A percentile compares a stretch with the other conserved stretches of the same genome.
Evolutionary conservation across 345 rosid species (phyloP).

Genomic region (Lenwebbia sp.): DNA sequence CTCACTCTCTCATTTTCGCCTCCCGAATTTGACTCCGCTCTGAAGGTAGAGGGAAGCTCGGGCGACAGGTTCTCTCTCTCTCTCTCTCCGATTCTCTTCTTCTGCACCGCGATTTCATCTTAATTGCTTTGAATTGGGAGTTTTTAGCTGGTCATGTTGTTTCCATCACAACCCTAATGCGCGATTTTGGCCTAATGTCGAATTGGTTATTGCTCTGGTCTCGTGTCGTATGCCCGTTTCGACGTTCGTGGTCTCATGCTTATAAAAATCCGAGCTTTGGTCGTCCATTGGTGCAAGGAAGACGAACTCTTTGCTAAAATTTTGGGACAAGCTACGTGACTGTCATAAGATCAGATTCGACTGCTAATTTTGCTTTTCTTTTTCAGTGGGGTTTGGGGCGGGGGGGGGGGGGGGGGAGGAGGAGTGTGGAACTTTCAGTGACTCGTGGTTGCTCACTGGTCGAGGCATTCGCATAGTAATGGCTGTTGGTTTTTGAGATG

Average conservation of each 20-base stretch:
- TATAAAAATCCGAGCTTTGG: not conserved
- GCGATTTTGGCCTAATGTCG: not conserved
- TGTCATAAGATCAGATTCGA: not conserved
- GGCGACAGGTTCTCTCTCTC: not conserved
- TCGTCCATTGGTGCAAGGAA: not conserved
- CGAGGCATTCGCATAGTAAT: accelerated
- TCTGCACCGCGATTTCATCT: not conserved
- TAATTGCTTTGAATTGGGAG: not conserved
- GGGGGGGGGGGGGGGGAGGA: not conserved
- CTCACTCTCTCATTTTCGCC: not conserved
- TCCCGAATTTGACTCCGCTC: not conserved
- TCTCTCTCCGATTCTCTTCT: not conserved
- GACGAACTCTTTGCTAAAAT: not conserved
- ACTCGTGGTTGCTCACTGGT: accelerated
- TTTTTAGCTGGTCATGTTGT: not conserved
- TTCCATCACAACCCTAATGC: not conserved
- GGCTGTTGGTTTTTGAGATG: not conserved
- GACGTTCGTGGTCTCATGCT: not conserved
- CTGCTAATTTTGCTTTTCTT: not conserved
- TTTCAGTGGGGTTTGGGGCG: not conserved
- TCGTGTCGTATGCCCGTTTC: not conserved
- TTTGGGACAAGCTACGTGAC: not conserved
- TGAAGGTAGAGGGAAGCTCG: not conserved
- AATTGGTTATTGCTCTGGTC: not conserved
- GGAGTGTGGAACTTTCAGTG: not conserved